phyloP scores from a whole-genome alignment of 2,329 filamentous ascomycete genomes.

The Alternaria novae-zelandiae region DNA sequence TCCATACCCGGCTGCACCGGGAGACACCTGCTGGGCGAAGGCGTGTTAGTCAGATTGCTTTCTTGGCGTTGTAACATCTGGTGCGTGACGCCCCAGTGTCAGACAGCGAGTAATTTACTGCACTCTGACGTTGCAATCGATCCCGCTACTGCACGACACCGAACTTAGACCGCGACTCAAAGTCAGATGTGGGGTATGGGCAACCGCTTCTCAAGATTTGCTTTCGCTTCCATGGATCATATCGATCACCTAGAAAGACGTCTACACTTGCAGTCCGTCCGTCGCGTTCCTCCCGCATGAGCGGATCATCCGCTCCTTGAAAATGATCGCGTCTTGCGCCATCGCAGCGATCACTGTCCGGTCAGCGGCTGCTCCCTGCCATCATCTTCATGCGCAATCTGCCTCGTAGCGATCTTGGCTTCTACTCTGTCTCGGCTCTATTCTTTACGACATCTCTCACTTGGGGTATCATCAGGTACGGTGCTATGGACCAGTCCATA shows the following conservation, averaged over 20 bases:
- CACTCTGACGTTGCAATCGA: background rate
- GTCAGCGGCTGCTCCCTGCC: conserved; percentile 4
- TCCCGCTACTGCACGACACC: conserved; percentile 10
- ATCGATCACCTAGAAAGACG: background rate
- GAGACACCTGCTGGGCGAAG: background rate
- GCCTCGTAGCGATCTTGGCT: conserved; percentile 1
- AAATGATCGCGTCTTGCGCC: conserved; percentile 11
- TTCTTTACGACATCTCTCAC: background rate
- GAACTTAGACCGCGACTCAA: background rate
- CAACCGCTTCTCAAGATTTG: background rate
- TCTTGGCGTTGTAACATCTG: background rate
- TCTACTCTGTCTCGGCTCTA: conserved; percentile 13
- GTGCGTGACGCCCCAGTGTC: background rate
- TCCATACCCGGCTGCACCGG: background rate
- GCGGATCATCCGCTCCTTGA: conserved; percentile 1
- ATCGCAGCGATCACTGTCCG: conserved; percentile 5
- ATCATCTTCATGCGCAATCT: background rate
- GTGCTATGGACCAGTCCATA: background rate
- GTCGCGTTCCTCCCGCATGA: conserved; percentile 6
- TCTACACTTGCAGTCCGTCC: background rate
- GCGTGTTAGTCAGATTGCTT: background rate
- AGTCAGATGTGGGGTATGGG: background rate
- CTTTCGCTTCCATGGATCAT: background rate
- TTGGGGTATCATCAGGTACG: background rate
- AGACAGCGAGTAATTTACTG: background rate